Evolutionary conservation across 768 basidiomycete species (phyloP).

Genomic region (Tephrocybe sp.): DNA sequence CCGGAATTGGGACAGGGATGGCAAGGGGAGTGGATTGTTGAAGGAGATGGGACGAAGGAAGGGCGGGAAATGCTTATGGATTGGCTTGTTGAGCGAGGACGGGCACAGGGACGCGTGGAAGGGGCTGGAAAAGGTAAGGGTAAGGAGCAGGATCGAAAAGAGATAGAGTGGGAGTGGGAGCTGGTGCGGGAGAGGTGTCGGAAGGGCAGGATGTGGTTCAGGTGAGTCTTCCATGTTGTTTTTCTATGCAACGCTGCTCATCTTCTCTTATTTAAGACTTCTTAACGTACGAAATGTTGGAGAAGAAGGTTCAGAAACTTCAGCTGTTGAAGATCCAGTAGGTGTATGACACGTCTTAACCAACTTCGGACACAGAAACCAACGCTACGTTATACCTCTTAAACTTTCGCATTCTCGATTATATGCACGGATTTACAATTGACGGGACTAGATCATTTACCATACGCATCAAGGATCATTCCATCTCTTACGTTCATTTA

Average conservation of each 20-base stretch:
- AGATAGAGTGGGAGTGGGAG: constrained; percentile 16
- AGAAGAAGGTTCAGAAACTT: not conserved
- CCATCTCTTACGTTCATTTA: too few species aligned
- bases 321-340: not conserved
- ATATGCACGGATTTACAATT: too few species aligned
- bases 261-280: not conserved
- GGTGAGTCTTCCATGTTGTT: constrained; percentile 1
- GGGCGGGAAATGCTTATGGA: constrained; percentile 67
- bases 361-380: too few species aligned
- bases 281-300: not conserved
- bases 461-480: too few species aligned
- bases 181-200: constrained; percentile 14
- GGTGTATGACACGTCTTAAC: not conserved
- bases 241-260: not conserved
- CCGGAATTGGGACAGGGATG: constrained; percentile 62
- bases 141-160: constrained; percentile 27
- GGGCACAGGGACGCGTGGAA: constrained; percentile 64
- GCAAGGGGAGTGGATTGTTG: constrained; percentile 16
- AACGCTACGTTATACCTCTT: too few species aligned
- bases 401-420: too few species aligned
- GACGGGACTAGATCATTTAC: too few species aligned
- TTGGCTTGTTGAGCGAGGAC: constrained; percentile 35
- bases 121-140: constrained; percentile 71
- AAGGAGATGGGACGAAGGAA: constrained; percentile 46
- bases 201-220: constrained; percentile 14